Evolutionary conservation across 2,329 filamentous ascomycete species (phyloP), one percentile per base, ranked within the genome.

Genomic region (Venturia effusa): DNA sequence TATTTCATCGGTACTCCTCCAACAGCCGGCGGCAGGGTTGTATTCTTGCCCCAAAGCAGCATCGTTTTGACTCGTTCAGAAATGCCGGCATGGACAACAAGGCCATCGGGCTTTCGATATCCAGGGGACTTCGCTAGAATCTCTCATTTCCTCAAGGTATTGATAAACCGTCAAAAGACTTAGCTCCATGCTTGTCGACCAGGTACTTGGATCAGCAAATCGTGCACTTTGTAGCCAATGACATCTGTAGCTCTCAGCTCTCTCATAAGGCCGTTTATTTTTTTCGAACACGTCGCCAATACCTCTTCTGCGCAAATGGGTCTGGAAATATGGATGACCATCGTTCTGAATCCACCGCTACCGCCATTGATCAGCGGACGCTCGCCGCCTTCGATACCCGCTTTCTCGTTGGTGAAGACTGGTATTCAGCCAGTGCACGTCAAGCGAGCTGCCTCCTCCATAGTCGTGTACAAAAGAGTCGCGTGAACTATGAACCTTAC

Each of bases 341-440:
- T 67, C 24, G 75, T 74, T 15, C 81, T 81, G 6, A 83, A 77
- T 15, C 79, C 80, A 0, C 81, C 80, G 67, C 80, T 81, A 24
- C 79, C 81, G 3, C 79, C 81, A 66, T 82, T 80, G 4, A 83
- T 71, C 59, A 83, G 67, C 41, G 82, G 77, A 2, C 74, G 70
- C 24, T 74, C 69, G 0, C 77, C 75, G 5, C 64, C 61, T 64
- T 74, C 71, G 62, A 74, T 67, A 2, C 67, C 70, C 3, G 76
- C 73, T 30, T 70, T 70, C 27, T 69, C 67, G 0, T 77, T 63
- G 40, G 77, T 67, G 60, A 74, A 68, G 57, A 75, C 66, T 22
- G 78, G 77, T 10, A 77, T 77, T 63, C 74, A 70, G 6, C 73
- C 77, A 5, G 76, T 72, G 37, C 78, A 69, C n/a, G 74, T 66